Evolutionary conservation across 139 green algal species (phyloP).

Genomic region (Tetraselmis chui): DNA sequence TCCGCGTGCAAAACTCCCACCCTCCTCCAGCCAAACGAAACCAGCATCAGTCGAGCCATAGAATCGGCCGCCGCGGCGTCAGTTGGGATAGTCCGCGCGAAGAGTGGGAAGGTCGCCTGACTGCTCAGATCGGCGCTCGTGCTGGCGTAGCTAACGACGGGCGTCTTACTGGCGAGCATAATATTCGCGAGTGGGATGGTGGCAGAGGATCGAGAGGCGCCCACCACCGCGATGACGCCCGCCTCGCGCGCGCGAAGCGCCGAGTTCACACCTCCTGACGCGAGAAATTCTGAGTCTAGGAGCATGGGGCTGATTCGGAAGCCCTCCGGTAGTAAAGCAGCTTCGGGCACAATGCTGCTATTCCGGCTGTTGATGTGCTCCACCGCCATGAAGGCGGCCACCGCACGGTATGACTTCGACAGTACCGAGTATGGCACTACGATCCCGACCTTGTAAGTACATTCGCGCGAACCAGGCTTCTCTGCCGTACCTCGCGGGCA

Average conservation of each 20-base stretch:
- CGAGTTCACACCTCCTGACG: neutral
- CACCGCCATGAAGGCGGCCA: neutral
- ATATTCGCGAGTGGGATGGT: neutral
- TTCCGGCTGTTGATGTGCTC: constrained; percentile 5
- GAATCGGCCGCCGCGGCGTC: neutral
- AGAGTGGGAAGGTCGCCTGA: neutral
- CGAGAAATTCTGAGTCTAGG: neutral
- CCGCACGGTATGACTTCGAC: neutral
- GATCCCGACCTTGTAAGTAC: neutral
- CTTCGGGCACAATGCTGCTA: neutral
- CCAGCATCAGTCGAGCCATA: neutral
- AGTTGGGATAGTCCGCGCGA: constrained; percentile 1
- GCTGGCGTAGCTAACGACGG: neutral
- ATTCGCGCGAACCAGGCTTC: neutral
- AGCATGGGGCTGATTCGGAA: neutral
- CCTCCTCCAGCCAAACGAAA: neutral
- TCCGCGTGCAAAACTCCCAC: neutral
- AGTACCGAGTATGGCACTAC: neutral
- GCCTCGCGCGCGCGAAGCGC: neutral
- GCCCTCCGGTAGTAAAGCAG: neutral
- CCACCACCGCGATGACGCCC: neutral
- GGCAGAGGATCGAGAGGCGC: neutral
- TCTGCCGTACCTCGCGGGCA: neutral
- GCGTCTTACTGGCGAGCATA: neutral
- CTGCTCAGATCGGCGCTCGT: neutral